phyloP scores from a whole-genome alignment of 805 yeast genomes.

The Wickerhamiella australiensis region DNA sequence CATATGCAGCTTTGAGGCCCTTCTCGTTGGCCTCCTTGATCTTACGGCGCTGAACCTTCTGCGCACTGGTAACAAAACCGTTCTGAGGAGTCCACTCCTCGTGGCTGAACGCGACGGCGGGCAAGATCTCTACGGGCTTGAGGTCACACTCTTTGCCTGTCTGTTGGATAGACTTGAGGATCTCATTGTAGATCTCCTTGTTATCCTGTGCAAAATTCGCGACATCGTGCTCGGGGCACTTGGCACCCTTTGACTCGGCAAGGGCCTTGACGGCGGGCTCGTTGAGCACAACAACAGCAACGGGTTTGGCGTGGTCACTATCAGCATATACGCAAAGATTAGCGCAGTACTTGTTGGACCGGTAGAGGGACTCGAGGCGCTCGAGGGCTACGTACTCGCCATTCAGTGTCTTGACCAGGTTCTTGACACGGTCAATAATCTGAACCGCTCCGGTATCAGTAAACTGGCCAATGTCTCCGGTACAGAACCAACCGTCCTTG shows the following conservation, averaged over 20 bases:
- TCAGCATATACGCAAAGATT: conserved; percentile 94
- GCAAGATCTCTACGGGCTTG: conserved; percentile 71
- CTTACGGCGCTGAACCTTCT: conserved; percentile 87
- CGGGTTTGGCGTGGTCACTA: conserved; percentile 72
- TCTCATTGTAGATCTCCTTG: conserved; percentile 40
- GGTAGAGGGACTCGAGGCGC: conserved; percentile 80
- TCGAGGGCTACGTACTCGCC: conserved; percentile 98
- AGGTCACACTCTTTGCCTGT: conserved; percentile 78
- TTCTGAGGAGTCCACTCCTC: conserved; percentile 98
- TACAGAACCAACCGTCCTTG: conserved; percentile 86
- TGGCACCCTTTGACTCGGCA: conserved; percentile 38
- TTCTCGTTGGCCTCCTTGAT: conserved; percentile 59
- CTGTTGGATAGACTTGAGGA: conserved; percentile 46
- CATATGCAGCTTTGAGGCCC: conserved; percentile 56
- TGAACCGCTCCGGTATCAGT: conserved; percentile 59
- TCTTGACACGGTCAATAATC: conserved; percentile 89
- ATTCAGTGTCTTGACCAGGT: conserved; percentile 85
- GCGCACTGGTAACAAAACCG: conserved; percentile 90
- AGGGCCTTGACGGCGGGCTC: conserved; percentile 51
- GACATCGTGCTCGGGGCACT: conserved; percentile 41
- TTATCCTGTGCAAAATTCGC: conserved; percentile 37
- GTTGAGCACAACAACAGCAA: conserved; percentile 80
- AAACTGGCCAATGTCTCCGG: conserved; percentile 98
- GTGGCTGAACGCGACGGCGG: conserved; percentile 64
- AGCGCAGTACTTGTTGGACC: conserved; percentile 62